Conservation (phyloP, 2,329 filamentous ascomycete genomes). For the Aspergillus luchuensis region DNA sequence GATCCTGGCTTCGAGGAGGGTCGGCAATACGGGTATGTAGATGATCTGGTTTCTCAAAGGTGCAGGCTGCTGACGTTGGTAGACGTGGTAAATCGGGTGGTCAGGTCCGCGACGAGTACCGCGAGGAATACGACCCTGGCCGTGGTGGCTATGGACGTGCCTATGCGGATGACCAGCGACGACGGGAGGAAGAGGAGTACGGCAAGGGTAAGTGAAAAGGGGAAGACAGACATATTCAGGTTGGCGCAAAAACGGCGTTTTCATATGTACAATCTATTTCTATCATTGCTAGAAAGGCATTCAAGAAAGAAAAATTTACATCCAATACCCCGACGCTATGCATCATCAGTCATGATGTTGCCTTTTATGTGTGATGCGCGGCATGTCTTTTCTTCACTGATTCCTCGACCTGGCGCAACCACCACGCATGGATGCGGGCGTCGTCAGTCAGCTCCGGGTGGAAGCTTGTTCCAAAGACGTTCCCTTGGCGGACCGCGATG, state of each 20-base stretch:
- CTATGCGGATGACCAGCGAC: slow-evolving; percentile 63
- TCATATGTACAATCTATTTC: slow-evolving; percentile 29
- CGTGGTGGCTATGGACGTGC: slow-evolving; percentile 85
- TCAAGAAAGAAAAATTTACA: slow-evolving; percentile 25
- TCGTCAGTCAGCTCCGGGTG: slow-evolving; percentile 92
- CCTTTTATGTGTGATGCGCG: slow-evolving; percentile 18
- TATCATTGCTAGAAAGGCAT: slow-evolving; percentile 28
- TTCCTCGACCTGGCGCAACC: slow-evolving; percentile 71
- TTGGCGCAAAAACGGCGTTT: slow-evolving; percentile 38
- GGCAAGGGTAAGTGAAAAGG: slow-evolving; percentile 53
- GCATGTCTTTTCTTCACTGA: slow-evolving; percentile 36
- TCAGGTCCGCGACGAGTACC: slow-evolving; percentile 96
- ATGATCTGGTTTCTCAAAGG: neutral
- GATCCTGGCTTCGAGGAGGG: slow-evolving; percentile 97
- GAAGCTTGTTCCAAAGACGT: slow-evolving; percentile 92
- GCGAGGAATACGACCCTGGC: slow-evolving; percentile 94
- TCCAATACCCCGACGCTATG: slow-evolving; percentile 27
- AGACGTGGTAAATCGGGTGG: slow-evolving; percentile 89
- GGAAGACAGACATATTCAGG: slow-evolving; percentile 14
- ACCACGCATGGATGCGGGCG: slow-evolving; percentile 88
- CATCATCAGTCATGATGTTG: slow-evolving; percentile 17
- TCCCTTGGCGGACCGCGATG: slow-evolving; percentile 84
- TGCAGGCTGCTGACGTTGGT: slow-evolving; percentile 7
- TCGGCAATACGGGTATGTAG: slow-evolving; percentile 76
- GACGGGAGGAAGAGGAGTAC: slow-evolving; percentile 62